phyloP scores from a whole-genome alignment of 2,329 filamentous ascomycete genomes.

The Paecilomyces variotii region DNA sequence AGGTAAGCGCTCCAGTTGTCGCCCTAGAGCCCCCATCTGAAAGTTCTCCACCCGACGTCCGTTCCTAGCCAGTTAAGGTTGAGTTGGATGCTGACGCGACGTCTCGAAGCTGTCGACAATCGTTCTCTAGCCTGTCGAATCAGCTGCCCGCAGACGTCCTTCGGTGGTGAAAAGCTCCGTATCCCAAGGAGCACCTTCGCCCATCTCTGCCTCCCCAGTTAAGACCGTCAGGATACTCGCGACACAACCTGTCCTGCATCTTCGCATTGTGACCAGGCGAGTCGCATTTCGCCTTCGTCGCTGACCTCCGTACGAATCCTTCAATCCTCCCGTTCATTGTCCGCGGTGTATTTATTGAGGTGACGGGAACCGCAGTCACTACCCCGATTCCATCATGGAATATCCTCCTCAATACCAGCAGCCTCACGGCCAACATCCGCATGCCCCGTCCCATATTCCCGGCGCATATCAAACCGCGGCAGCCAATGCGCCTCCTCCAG shows the following conservation, averaged over 20 bases:
- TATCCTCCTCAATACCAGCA: constrained; percentile 66
- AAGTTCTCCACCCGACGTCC: constrained; percentile 5
- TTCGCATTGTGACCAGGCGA: neutral
- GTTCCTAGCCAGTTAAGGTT: constrained; percentile 23
- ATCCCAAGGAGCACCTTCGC: neutral
- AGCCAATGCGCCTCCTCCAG: constrained; percentile 37
- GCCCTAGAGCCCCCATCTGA: constrained; percentile 14
- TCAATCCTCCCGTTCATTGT: neutral
- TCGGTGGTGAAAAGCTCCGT: neutral
- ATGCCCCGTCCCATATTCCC: constrained; percentile 50
- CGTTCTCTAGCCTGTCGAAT: constrained; percentile 34
- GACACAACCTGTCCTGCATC: neutral
- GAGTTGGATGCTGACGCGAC: constrained; percentile 38
- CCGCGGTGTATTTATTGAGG: constrained; percentile 2
- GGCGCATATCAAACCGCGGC: constrained; percentile 57
- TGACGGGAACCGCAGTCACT: constrained; percentile 10
- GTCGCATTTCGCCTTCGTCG: constrained; percentile 2
- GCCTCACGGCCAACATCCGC: constrained; percentile 54
- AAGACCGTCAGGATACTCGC: neutral
- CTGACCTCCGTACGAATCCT: neutral
- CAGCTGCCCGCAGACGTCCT: constrained; percentile 20
- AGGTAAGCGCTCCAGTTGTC: constrained; percentile 24
- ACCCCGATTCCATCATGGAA: constrained; percentile 53
- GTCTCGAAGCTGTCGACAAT: constrained; percentile 30
- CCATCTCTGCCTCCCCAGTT: neutral